These are phyloP conservation scores for Tricholoma flavovirens DNA, from an alignment of 768 basidiomycete genomes.

Conservation along the genomic window DNA sequence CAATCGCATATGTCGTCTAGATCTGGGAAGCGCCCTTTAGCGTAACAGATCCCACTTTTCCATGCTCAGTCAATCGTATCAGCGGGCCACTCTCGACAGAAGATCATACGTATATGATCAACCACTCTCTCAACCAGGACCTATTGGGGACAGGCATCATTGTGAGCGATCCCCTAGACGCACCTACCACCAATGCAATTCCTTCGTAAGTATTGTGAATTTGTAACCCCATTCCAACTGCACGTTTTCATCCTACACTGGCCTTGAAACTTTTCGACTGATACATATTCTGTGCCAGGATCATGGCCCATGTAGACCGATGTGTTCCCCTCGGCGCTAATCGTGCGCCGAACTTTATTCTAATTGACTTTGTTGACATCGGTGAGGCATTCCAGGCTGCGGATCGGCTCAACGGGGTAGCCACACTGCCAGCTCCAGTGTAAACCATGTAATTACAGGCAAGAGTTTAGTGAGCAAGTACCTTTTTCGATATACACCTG, in stretches of 20 bases:
- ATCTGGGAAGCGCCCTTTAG: slow-evolving; percentile 57
- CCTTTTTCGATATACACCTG: too few relatives aligned
- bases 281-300: slow-evolving; percentile 17
- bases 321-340: slow-evolving; percentile 39
- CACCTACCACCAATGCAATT: slow-evolving; percentile 33
- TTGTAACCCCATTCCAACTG: too few relatives aligned
- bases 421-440: too few relatives aligned
- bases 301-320: slow-evolving; percentile 34
- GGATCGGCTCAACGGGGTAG: too few relatives aligned
- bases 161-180: slow-evolving; percentile 32
- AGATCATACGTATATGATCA: slow-evolving; percentile 56
- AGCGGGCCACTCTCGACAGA: slow-evolving; percentile 38
- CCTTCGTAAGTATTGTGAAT: slow-evolving; percentile 28
- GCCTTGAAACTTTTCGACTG: background rate
- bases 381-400: too few relatives aligned
- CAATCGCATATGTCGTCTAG: slow-evolving; percentile 18
- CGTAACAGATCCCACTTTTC: slow-evolving; percentile 43
- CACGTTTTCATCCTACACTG: background rate
- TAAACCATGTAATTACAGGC: too few relatives aligned
- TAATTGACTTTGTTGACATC: slow-evolving; percentile 41
- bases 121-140: slow-evolving; percentile 49
- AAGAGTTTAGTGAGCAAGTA: too few relatives aligned
- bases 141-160: slow-evolving; percentile 34
- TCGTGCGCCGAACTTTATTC: slow-evolving; percentile 45
- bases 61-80: slow-evolving; percentile 49